Evolutionary conservation across 805 yeast genomes (phyloP).

Genomic region (Sugiyamaella chiloensis): DNA sequence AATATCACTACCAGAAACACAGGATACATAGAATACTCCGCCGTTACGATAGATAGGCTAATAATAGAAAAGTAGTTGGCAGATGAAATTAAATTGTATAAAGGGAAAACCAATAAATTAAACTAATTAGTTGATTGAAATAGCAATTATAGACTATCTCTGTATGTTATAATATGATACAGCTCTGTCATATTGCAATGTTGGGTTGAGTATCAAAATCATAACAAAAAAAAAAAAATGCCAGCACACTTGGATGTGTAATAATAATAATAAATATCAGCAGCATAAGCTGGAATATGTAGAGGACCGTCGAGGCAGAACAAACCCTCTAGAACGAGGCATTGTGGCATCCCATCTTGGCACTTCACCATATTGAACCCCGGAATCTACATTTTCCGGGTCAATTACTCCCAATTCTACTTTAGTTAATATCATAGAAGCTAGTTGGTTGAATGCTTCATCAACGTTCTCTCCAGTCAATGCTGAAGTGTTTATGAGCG

Average conservation of each 20-base stretch:
- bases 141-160: no score
- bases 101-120: no score
- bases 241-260: no score
- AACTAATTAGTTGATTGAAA: no score
- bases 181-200: no score
- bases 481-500: conserved; percentile 42
- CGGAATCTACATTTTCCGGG: conserved; percentile 45
- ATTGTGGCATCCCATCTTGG: conserved; percentile 36
- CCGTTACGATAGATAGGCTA: no score
- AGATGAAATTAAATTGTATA: no score
- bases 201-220: no score
- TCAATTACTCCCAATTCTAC: conserved; percentile 47
- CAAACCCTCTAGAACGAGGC: conserved; percentile 3
- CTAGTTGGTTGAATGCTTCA: conserved; percentile 40
- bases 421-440: conserved; percentile 43
- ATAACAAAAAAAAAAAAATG: not conserved
- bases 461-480: conserved; percentile 40
- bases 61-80: not conserved
- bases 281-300: not conserved
- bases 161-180: no score
- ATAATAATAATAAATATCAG: conserved; percentile 5
- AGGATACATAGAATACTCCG: no score
- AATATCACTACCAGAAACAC: no score
- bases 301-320: not conserved
- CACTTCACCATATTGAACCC: conserved; percentile 52